These are phyloP conservation scores for Tolypocladium pustulatum DNA, from an alignment of 2,329 filamentous ascomycete genomes.

Conservation along the genomic window DNA sequence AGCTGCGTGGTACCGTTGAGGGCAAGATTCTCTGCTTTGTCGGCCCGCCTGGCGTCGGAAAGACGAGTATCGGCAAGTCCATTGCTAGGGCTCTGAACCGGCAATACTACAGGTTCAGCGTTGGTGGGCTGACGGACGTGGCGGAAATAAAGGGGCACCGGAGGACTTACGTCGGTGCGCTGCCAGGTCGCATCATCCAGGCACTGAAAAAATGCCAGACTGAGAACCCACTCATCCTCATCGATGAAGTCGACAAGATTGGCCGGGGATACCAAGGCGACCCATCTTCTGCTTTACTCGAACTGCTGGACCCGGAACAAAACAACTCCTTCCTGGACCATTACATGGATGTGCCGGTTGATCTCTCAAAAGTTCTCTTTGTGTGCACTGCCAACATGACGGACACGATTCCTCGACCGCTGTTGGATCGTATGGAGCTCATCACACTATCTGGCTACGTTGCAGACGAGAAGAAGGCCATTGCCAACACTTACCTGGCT, in stretches of 20 bases:
- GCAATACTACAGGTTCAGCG: constrained; percentile 97
- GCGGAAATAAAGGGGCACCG: constrained; percentile 98
- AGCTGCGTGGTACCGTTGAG: constrained; percentile 91
- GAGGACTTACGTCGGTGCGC: constrained; percentile 88
- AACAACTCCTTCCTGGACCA: constrained; percentile 97
- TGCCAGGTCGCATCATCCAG: constrained; percentile 95
- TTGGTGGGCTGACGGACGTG: constrained; percentile 92
- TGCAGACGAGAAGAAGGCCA: constrained; percentile 97
- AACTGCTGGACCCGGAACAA: constrained; percentile 91
- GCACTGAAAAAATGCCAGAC: constrained; percentile 98
- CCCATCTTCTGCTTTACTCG: constrained; percentile 84
- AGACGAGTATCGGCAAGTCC: constrained; percentile 97
- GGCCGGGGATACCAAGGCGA: constrained; percentile 94
- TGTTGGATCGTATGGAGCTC: constrained; percentile 95
- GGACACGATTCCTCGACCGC: constrained; percentile 87
- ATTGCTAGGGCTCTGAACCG: constrained; percentile 90
- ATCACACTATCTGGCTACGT: constrained; percentile 96
- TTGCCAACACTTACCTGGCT: constrained; percentile 84
- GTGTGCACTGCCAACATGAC: constrained; percentile 99
- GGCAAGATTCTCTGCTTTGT: constrained; percentile 98
- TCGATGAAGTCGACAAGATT: constrained; percentile 98
- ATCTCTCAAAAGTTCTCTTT: constrained; percentile 94
- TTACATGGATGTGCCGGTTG: constrained; percentile 96
- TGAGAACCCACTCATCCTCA: constrained; percentile 91
- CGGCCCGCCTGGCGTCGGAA: constrained; percentile 91